phyloP scores from a whole-genome alignment of 306 rosid species.

The Acacia melanoxylon region DNA sequence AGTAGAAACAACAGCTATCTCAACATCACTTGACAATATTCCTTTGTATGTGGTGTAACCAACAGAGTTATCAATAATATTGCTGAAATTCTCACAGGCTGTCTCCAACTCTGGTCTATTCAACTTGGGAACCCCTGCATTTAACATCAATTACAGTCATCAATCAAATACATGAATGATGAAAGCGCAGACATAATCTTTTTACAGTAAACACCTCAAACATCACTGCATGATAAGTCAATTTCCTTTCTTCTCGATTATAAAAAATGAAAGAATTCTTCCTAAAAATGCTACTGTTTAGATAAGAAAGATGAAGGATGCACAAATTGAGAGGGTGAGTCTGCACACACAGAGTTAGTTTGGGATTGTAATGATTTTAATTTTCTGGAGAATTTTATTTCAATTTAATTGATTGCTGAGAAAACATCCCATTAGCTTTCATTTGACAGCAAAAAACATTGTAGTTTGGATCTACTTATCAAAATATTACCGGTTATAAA shows the following conservation, averaged over 20 bases:
- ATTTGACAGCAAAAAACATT: neutral
- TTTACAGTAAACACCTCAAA: neutral
- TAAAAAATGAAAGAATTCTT: neutral
- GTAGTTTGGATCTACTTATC: neutral
- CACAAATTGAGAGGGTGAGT: neutral
- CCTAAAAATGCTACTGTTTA: neutral
- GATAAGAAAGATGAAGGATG: neutral
- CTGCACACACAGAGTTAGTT: neutral
- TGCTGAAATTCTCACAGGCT: slow-evolving; percentile 99
- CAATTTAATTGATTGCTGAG: neutral
- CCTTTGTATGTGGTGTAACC: slow-evolving; percentile 81
- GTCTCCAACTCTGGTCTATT: slow-evolving; percentile 79
- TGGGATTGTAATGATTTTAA: neutral
- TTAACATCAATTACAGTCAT: slow-evolving; percentile 3
- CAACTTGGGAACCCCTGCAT: slow-evolving; percentile 90
- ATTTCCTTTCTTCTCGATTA: slow-evolving; percentile 3
- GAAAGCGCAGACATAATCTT: neutral
- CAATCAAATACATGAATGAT: slow-evolving; percentile 3
- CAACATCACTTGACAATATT: slow-evolving; percentile 93
- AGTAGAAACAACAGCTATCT: slow-evolving; percentile 91
- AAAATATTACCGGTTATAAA: slow-evolving; percentile 75
- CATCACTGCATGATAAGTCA: neutral
- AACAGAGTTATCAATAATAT: slow-evolving; percentile 61
- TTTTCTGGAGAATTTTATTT: neutral
- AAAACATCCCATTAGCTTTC: neutral